These are phyloP conservation scores for Chalaropsis thielavioides DNA, from an alignment of 2,329 filamentous ascomycete species.

Conservation along the genomic window DNA sequence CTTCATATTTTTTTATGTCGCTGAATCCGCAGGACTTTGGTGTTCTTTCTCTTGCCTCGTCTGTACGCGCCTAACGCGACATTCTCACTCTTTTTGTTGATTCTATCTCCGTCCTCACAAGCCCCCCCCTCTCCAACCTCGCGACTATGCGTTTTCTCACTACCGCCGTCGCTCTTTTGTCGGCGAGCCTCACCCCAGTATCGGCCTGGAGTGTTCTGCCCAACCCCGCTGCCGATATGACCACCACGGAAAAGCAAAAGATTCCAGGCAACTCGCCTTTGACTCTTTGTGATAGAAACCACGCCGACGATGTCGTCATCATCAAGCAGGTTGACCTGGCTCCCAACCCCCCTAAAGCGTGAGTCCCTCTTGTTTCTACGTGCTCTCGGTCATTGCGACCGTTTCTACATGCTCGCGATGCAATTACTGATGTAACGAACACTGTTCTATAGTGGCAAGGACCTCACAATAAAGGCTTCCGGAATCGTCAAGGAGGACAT, in stretches of 20 bases:
- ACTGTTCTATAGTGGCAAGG: slow-evolving; percentile 46
- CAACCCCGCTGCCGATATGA: slow-evolving; percentile 19
- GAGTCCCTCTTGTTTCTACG: slow-evolving; percentile 31
- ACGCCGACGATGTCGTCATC: slow-evolving; percentile 52
- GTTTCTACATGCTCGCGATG: neutral
- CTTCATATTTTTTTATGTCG: neutral
- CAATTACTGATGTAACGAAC: neutral
- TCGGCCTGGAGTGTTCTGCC: slow-evolving; percentile 31
- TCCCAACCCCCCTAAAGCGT: slow-evolving; percentile 83
- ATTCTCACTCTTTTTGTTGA: neutral
- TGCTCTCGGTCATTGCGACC: no score
- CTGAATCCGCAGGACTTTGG: neutral
- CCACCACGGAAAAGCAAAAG: slow-evolving; percentile 34
- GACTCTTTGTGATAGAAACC: slow-evolving; percentile 55
- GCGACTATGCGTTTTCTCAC: slow-evolving; percentile 20
- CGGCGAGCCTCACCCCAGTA: slow-evolving; percentile 33
- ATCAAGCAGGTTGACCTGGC: slow-evolving; percentile 67
- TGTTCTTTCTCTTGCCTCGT: neutral
- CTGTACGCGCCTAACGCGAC: neutral
- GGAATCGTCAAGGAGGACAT: slow-evolving; percentile 63
- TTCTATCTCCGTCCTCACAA: neutral
- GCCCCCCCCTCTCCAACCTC: neutral
- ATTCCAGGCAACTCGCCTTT: slow-evolving; percentile 81
- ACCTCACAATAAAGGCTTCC: slow-evolving; percentile 62
- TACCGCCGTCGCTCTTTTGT: slow-evolving; percentile 32